Percentiles rank a stretch among this genome's conserved stretches.
Conservation (phyloP, 2,329 filamentous ascomycete genomes). For the Penicillium sp. region DNA sequence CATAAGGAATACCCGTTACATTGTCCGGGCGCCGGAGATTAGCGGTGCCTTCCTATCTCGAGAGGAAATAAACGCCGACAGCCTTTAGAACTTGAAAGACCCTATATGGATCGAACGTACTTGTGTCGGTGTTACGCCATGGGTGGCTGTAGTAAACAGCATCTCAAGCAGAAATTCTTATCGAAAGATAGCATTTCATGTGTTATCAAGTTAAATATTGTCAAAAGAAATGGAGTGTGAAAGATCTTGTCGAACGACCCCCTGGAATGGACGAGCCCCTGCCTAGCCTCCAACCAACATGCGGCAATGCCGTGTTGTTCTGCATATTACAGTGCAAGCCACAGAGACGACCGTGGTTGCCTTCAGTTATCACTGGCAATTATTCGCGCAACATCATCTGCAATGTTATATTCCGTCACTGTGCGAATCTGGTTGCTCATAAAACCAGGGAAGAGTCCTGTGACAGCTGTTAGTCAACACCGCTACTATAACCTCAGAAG, state of each 20-base stretch:
- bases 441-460: conserved; percentile 28
- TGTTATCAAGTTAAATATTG: neutral
- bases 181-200: neutral
- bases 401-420: conserved; percentile 18
- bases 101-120: neutral
- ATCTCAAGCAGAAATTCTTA: no score
- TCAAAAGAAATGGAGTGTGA: neutral
- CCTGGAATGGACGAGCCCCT: neutral
- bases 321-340: neutral
- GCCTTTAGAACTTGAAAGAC: neutral
- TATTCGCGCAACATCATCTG: conserved; percentile 14
- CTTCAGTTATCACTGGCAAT: neutral
- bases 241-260: no score
- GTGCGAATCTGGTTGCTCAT: conserved; percentile 12
- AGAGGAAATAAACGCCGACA: neutral
- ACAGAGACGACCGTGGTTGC: neutral
- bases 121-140: neutral
- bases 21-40: neutral
- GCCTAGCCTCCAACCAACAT: neutral
- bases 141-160: neutral
- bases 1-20: neutral
- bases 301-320: neutral
- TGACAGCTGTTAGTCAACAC: conserved; percentile 2
- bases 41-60: neutral
- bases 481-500: neutral